Base-by-base conservation (phyloP, 2,329 filamentous ascomycete species). In the Aspergillus pseudonomiae region DNA sequence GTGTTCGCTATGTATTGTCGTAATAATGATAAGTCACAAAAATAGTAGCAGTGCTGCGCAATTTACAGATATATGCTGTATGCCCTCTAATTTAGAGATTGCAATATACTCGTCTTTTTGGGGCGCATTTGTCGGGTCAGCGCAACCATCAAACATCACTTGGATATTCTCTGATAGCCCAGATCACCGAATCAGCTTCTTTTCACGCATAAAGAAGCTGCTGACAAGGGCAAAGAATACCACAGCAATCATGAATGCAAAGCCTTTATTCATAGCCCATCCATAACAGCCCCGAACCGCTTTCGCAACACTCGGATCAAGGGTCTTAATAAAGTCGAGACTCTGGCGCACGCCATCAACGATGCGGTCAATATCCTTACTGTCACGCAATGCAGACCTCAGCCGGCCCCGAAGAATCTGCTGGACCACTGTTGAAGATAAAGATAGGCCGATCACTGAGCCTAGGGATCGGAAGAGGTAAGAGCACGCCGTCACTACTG, bases 401-500 rank as follows among this genome's bases (percentile, higher is more conserved):
- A 94, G 80, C 54, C 85, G 80, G 2, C 79, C 79, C 19, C 90
- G 82, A 24, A 94, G 81, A 3, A 84, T 82, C 71, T 91, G 87
- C 73, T 94, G 92, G 53, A 93, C 85, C 9, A 92, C 84, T 1
- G 90, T 91, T 1, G 90, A 88, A 57, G 86, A 86, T 62, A 92
- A 79, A n/a, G 89, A 90, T 61, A 93, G 82, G 12, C 91, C 86
- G 45, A 88, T 83, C 11, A 88, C 86, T 19, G 83, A 85, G 12
- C 87, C 92, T 0, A 94, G 82, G 1, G 89, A 90, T 45, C 91
- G 88, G 82, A 94, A 94, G 28, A 94, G 86, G 77, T 94, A 94
- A 24, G 88, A 91, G 75, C 90, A 93, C 9, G 92, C 91, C 19
- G 91, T 91, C 4, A 89, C 90, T 1, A 94, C 86, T 2, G 92